These are phyloP conservation scores for Linanthus parryae DNA, from an alignment of 148 eudicot species.

Conservation along the genomic window DNA sequence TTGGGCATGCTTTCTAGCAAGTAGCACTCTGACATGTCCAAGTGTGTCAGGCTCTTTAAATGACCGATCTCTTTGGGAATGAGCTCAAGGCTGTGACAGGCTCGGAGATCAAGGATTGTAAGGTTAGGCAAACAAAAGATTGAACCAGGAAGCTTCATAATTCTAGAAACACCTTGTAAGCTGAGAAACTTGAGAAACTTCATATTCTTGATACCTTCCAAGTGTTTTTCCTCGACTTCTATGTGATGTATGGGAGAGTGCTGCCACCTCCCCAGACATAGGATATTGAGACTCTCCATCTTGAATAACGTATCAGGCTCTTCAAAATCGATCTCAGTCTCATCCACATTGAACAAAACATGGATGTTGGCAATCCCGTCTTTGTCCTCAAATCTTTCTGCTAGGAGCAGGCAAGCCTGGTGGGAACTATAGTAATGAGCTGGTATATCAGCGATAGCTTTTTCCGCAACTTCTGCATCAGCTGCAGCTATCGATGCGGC, in stretches of 20 bases:
- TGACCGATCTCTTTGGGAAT: slow-evolving; percentile 32
- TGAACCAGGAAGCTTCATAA: slow-evolving; percentile 26
- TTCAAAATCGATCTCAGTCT: slow-evolving; percentile 20
- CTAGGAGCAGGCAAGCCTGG: too few relatives aligned
- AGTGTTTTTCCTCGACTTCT: slow-evolving; percentile 30
- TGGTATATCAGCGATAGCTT: too few relatives aligned
- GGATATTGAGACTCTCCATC: slow-evolving; percentile 32
- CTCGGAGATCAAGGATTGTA: slow-evolving; percentile 35
- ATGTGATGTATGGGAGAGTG: slow-evolving; percentile 21
- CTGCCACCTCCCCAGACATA: slow-evolving; percentile 52
- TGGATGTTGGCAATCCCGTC: neutral
- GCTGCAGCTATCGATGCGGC: too few relatives aligned
- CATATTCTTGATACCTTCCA: slow-evolving; percentile 20
- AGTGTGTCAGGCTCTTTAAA: slow-evolving; percentile 37
- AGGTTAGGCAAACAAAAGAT: slow-evolving; percentile 25
- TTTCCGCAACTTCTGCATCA: too few relatives aligned
- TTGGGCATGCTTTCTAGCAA: slow-evolving; percentile 39
- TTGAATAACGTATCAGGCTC: slow-evolving; percentile 21
- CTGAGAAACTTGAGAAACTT: slow-evolving; percentile 31
- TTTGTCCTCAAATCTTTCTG: too few relatives aligned
- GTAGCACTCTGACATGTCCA: slow-evolving; percentile 53
- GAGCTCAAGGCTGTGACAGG: slow-evolving; percentile 39
- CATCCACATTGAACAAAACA: slow-evolving; percentile 25
- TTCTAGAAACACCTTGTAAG: slow-evolving; percentile 45
- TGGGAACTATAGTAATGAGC: too few relatives aligned